These are phyloP conservation scores for Aegilops longissima DNA, from an alignment of 176 grass and related monocot species.

Conservation along the genomic window DNA sequence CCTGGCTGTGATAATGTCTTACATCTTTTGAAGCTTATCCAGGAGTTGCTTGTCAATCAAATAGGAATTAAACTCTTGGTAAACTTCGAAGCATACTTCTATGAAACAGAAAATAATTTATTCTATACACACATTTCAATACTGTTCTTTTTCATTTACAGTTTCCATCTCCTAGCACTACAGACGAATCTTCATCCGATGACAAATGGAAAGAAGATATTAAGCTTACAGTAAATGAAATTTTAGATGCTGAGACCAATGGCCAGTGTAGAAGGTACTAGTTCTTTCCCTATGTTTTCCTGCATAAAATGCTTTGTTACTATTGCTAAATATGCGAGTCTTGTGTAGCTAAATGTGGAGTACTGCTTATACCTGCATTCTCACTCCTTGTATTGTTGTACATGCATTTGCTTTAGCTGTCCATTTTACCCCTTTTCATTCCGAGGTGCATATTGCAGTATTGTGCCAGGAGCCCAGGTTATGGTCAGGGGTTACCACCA, in stretches of 20 bases:
- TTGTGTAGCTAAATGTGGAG: not conserved
- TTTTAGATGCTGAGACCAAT: constrained; percentile 47
- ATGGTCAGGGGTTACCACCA: not conserved
- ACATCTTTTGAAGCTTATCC: constrained; percentile 82
- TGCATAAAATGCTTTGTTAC: constrained; percentile 15
- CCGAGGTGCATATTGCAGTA: not conserved
- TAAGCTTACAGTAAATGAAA: constrained; percentile 40
- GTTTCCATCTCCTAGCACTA: constrained; percentile 49
- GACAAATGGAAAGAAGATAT: constrained; percentile 48
- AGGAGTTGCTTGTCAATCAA: constrained; percentile 79
- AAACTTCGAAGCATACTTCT: constrained; percentile 42
- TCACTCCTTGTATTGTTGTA: not conserved
- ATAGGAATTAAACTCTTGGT: constrained; percentile 77
- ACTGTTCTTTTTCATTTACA: constrained; percentile 34
- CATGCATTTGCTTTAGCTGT: not conserved
- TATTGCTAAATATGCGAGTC: not conserved
- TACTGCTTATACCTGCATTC: not conserved
- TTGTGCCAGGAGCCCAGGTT: not conserved
- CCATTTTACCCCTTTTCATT: not conserved
- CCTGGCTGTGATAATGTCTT: constrained; percentile 81
- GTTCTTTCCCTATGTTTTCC: not conserved
- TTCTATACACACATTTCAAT: not conserved
- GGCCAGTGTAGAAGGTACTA: constrained; percentile 45
- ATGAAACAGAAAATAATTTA: constrained; percentile 24
- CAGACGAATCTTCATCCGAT: constrained; percentile 37